These are phyloP conservation scores for Naganishia vishniacii DNA, from an alignment of 768 basidiomycete species.

Conservation along the genomic window DNA sequence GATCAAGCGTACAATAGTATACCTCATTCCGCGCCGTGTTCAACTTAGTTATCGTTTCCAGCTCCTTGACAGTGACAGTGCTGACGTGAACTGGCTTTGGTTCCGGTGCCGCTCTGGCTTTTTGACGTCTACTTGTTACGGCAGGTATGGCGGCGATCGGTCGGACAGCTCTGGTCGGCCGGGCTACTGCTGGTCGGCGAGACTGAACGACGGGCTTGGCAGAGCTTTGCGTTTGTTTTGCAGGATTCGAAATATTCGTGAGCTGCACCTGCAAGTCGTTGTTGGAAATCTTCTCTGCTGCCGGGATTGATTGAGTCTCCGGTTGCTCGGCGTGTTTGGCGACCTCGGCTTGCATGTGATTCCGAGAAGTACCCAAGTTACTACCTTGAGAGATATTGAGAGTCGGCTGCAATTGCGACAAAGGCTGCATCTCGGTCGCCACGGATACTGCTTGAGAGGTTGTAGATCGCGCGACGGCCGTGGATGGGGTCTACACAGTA, in stretches of 20 bases:
- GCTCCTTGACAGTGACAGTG: slow-evolving; percentile 38
- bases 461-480: no score
- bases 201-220: background rate
- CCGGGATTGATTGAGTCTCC: no score
- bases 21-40: slow-evolving; percentile 47
- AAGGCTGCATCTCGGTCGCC: no score
- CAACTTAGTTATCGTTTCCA: slow-evolving; percentile 39
- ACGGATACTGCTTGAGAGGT: no score
- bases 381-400: no score
- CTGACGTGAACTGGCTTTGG: background rate
- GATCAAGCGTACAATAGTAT: slow-evolving; percentile 46
- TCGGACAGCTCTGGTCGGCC: slow-evolving; percentile 28
- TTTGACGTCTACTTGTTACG: background rate
- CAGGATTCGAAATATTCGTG: background rate
- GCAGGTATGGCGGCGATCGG: background rate
- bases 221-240: background rate
- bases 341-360: no score
- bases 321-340: no score
- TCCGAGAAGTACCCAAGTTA: no score
- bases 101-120: background rate
- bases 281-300: no score
- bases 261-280: no score
- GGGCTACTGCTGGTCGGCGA: background rate
- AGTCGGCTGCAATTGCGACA: no score
- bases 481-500: background rate